Conservation (phyloP, 2,329 filamentous ascomycete genomes). For the Colletotrichum cordylinicola region DNA sequence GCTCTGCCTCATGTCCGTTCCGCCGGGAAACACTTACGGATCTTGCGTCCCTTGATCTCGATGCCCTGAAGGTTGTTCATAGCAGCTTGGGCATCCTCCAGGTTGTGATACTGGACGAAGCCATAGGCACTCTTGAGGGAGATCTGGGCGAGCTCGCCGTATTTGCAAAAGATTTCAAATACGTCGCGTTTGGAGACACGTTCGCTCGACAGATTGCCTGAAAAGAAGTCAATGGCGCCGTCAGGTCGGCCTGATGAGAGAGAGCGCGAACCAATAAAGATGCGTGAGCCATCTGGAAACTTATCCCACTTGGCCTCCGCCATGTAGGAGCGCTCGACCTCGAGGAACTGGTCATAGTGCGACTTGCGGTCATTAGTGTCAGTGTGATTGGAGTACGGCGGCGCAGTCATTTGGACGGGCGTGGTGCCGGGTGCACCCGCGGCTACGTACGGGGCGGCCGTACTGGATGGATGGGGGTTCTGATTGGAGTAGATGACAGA, state of each 20-base stretch:
- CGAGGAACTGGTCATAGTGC: constrained; percentile 74
- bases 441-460: constrained; percentile 36
- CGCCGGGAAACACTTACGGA: constrained; percentile 70
- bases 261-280: constrained; percentile 75
- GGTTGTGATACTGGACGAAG: constrained; percentile 90
- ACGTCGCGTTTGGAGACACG: constrained; percentile 93
- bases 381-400: constrained; percentile 36
- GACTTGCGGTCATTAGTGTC: constrained; percentile 60
- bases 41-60: constrained; percentile 86
- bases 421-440: constrained; percentile 33
- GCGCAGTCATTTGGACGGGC: constrained; percentile 35
- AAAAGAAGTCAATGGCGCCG: constrained; percentile 20
- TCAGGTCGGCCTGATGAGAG: constrained; percentile 30
- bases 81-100: constrained; percentile 75
- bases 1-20: background rate
- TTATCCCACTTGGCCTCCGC: constrained; percentile 82
- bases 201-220: constrained; percentile 91
- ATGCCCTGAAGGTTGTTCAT: constrained; percentile 80
- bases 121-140: constrained; percentile 97
- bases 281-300: constrained; percentile 77
- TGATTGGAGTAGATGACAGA: constrained; percentile 40
- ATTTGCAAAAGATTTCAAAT: constrained; percentile 86
- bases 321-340: constrained; percentile 77
- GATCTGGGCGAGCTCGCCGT: constrained; percentile 89
- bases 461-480: constrained; percentile 28